Base-by-base conservation (phyloP, 805 yeast species). In the Henningerozyma blattae region DNA sequence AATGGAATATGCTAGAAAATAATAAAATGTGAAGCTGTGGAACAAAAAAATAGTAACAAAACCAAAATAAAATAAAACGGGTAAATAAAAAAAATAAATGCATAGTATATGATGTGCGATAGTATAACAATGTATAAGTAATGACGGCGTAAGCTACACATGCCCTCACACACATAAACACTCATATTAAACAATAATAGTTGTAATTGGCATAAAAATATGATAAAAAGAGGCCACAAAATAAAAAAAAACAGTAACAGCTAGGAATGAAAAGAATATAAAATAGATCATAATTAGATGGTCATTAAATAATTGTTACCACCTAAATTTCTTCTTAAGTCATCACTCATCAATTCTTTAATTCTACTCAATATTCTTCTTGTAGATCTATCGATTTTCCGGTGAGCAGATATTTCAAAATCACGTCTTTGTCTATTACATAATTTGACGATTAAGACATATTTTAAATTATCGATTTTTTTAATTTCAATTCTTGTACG, bases 271-370 rank as follows among this genome's bases (percentile, higher is more conserved):
- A 17, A 16, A 12, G 18, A 14, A 13, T 9, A 20, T 20, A 9
- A 9, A 20, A 20, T 20, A 8, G 12, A 20, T 17, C 13, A 18
- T 25, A 28, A 22, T 10, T 9, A 20, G 24, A 20, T 20, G 12
- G 8, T 8, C 24, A 20, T 8, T 14, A 39, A 16, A 33, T 50
- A 50, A 31, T 46, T 47, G 31, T 52, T 53, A 30, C 52, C 54
- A 19, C 58, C 59, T 20, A 53, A 35, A 30, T 49, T 47, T 29
- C 54, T 49, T 29, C 54, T 47, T 16, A 54, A 40, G 16, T 53
- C 54, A 15, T 37, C 40, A 18, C 44, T 42, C 26, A 53, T 39
- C 30, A 51, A 36, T 28, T 39, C 46, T 15, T 37, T 37, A 3
- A 45, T 22, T 26, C 36, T 46, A 4, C 41, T 40, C 13, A 45